phyloP scores from a whole-genome alignment of 2,329 filamentous ascomycete species.

The Aspergillus flavus region DNA sequence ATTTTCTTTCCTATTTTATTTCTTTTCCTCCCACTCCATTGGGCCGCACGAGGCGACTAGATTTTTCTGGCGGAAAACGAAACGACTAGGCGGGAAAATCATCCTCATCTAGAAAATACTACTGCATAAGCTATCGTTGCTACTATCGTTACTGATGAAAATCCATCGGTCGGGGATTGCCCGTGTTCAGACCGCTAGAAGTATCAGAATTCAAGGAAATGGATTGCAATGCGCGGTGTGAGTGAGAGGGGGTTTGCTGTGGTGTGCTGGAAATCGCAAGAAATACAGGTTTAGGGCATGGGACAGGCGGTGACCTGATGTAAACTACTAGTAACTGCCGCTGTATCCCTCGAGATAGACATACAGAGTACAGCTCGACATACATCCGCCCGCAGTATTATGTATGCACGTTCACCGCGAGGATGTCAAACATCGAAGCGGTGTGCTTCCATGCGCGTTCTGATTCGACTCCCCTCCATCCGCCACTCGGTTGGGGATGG shows the following conservation, averaged over 20 bases:
- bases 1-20: not conserved
- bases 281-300: not conserved
- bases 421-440: conserved; percentile 15
- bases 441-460: conserved; percentile 9
- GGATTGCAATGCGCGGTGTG: not conserved
- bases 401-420: conserved; percentile 9
- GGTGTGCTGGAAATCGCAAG: not conserved
- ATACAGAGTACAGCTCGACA: conserved; percentile 9
- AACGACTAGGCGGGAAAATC: not conserved
- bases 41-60: conserved; percentile 1
- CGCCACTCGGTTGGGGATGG: conserved; percentile 2
- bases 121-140: not conserved
- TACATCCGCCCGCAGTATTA: conserved; percentile 12
- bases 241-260: not conserved
- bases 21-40: conserved; percentile 2
- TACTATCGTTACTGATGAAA: not conserved
- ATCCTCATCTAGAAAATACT: not conserved
- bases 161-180: not conserved
- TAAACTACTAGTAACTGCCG: not conserved
- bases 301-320: not conserved
- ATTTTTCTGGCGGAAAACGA: not conserved
- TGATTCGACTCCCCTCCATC: conserved; percentile 4
- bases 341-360: not conserved
- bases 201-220: not conserved
- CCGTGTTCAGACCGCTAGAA: not conserved